Base-by-base conservation (phyloP, 2,329 filamentous ascomycete genomes). In the Gyromitra esculenta region DNA sequence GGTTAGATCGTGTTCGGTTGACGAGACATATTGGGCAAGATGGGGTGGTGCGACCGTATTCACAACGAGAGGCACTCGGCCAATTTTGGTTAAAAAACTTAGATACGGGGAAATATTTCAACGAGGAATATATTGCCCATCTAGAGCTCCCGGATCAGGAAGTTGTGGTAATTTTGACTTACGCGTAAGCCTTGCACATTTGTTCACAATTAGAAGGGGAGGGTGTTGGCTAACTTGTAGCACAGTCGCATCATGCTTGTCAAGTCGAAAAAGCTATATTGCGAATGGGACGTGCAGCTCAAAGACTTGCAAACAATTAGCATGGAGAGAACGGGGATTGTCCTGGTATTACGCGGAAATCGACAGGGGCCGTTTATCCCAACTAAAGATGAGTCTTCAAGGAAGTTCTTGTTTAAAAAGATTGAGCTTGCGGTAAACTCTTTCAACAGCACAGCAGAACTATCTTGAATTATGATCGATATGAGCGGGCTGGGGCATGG, bases 31-130 rank as follows among this genome's bases (percentile, higher is more conserved):
- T 99, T 77, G 92, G 93, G 15, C 89, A 91, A 54, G 95, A 99
- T 83, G 96, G 96, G 52, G 92, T 99, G 76, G 94, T 99, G 43
- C 91, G 95, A 1, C 94, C 96, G 0, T 99, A 97, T 86, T 94
- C 91, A 72, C 92, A 97, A 82, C 92, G 96, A 60, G 96, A 99
- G 86, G 94, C 96, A 0, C 89, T 99, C 1, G 96, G 96, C 0
- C 96, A 99, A 83, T 97, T 93, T 86, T 99, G 96, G 96, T 90
- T 99, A 79, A 99, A 99, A 87, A 97, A 97, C 75, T 90, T 97
- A 9, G 96, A 99, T 84, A 96, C 97, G 79, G 96, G 96, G 77
- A 96, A 94, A 83, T 98, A 95, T 86, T 99, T 99, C 88, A 91
- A 97, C 84, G 96, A 99, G 84, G 89, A 93, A 82, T 99, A 99